Evolutionary conservation across 305 asterid species (phyloP).

Genomic region (Vinca major): DNA sequence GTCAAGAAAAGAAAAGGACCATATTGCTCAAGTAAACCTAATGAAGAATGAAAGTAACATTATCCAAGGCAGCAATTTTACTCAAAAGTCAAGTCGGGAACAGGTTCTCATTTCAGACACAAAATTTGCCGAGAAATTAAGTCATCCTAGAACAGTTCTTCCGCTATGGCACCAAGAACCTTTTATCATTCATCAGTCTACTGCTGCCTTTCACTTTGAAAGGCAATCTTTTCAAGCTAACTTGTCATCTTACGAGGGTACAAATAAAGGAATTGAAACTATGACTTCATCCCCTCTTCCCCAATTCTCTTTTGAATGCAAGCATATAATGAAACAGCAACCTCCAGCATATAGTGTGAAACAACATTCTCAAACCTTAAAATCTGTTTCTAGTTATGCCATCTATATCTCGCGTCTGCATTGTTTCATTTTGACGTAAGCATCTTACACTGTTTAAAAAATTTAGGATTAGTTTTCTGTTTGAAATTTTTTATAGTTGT

Average conservation of each 20-base stretch:
- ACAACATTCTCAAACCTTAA: background rate
- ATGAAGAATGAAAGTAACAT: background rate
- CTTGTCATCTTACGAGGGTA: background rate
- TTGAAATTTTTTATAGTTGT: too few relatives aligned
- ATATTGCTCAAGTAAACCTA: background rate
- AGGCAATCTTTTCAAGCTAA: background rate
- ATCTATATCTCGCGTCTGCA: too few relatives aligned
- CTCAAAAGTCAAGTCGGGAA: background rate
- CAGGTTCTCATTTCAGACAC: background rate
- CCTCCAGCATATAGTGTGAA: background rate
- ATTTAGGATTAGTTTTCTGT: too few relatives aligned
- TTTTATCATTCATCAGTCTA: background rate
- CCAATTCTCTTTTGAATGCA: background rate
- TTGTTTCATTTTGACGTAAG: too few relatives aligned
- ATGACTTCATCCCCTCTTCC: too few relatives aligned
- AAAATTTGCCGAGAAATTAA: too few relatives aligned
- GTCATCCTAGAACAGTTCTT: background rate
- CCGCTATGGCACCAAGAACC: background rate
- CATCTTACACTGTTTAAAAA: too few relatives aligned
- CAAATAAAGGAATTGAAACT: background rate
- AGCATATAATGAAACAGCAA: background rate
- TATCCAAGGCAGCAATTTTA: background rate
- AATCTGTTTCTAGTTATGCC: background rate
- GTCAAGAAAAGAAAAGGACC: background rate
- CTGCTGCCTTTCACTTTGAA: background rate